These are phyloP conservation scores for Papiliotrema flavescens DNA, from an alignment of 1,284 basidiomycete species.

Conservation along the genomic window DNA sequence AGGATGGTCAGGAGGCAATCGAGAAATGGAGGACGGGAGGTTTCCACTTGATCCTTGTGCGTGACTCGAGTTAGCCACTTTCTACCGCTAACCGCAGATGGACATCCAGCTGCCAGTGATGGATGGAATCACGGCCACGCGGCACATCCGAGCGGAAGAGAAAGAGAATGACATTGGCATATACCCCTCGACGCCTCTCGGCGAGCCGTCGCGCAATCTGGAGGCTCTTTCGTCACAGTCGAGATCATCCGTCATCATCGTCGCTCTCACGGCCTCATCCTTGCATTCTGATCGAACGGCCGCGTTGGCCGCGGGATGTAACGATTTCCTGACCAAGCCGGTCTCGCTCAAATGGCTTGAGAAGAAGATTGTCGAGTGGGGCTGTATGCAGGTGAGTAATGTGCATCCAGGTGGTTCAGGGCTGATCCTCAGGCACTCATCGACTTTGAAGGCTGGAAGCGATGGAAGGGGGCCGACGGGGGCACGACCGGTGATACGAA, in stretches of 20 bases:
- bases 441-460: conserved; percentile 50
- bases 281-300: conserved; percentile 89
- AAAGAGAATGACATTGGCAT: conserved; percentile 63
- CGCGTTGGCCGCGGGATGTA: conserved; percentile 95
- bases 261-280: conserved; percentile 93
- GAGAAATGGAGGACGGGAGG: conserved; percentile 90
- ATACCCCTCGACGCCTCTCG: conserved; percentile 62
- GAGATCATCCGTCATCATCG: conserved; percentile 94
- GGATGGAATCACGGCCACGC: conserved; percentile 96
- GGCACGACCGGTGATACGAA: conserved; percentile 33
- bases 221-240: conserved; percentile 58
- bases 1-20: conserved; percentile 92
- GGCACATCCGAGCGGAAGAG: conserved; percentile 88
- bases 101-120: conserved; percentile 99
- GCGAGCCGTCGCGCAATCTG: conserved; percentile 53
- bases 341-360: conserved; percentile 94
- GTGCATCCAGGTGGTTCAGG: background rate
- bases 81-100: conserved; percentile 62
- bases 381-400: conserved; percentile 50
- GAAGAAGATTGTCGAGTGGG: conserved; percentile 99
- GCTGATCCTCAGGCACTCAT: conserved; percentile 44
- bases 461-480: conserved; percentile 43
- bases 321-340: conserved; percentile 98
- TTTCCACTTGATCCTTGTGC: conserved; percentile 92
- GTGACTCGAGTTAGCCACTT: conserved; percentile 33